Evolutionary conservation across 2,329 filamentous ascomycete species (phyloP), one percentile per base, ranked within the genome.

Genomic region (Ophiocordyceps unilateralis): DNA sequence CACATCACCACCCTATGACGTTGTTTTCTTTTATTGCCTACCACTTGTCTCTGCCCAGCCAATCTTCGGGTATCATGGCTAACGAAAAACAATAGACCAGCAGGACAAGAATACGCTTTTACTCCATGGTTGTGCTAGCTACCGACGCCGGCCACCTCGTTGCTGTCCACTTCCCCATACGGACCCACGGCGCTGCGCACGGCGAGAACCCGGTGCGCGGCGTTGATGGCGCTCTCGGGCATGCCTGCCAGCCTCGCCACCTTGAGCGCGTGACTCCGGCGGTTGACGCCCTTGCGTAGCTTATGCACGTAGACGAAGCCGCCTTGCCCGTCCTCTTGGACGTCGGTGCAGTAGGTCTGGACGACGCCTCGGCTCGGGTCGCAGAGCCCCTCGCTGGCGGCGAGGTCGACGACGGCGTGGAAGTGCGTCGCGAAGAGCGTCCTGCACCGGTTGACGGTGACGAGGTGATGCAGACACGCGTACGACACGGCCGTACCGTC

Each of bases 341-440:
- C 76, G 60, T 95, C 86, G 0, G 91, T 96, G 59, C 89, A 96
- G 59, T 89, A 95, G 51, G 76, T 76, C 34, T 74, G 81, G 41
- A 94, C 64, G 2, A 56, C 50, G 0, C 64, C 65, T 20, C 6
- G 32, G 17, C 2, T 19, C 5, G 32, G n/a, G 7, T 56, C 53
- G 2, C 55, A 55, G 47, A 78, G 55, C 0, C 65, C 64, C 5
- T 65, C 71, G 7, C 68, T 65, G 8, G 58, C 59, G 0, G 82
- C 84, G 66, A 93, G 74, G 55, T 94, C 87, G 2, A 82, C 81
- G 6, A 98, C 66, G 4, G 63, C 68, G 59, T 98, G 89, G 55
- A 96, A 98, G 60, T 98, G 91, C 15, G 91, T 96, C 1, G 91
- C 91, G 58, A 98, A 98, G 37, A 98, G 67, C 1, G 82, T 78